Evolutionary conservation across 768 basidiomycete species (phyloP).

Genomic region (Cystobasidium onofrii): DNA sequence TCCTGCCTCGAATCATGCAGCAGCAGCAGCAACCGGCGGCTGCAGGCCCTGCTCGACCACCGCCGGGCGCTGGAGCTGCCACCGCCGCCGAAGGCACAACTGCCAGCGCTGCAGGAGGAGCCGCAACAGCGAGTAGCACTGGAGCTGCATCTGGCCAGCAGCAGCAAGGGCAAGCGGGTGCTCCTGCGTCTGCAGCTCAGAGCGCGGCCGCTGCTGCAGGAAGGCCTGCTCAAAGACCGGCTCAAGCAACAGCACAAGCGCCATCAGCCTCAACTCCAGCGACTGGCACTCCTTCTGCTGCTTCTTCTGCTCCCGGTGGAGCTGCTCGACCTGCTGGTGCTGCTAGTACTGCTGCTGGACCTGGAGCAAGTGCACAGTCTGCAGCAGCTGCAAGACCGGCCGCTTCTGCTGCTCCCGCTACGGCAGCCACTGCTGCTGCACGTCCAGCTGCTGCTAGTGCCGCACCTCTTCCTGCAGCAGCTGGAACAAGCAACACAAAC

Average conservation of each 20-base stretch:
- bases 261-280: constrained; percentile 12
- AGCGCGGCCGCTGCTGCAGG: not conserved
- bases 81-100: not conserved
- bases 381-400: not conserved
- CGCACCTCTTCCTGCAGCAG: not conserved
- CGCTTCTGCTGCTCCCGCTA: not conserved
- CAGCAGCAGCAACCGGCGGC: not conserved
- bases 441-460: not conserved
- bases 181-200: too few species aligned
- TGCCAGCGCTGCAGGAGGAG: not conserved
- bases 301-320: not conserved
- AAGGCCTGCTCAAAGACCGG: not conserved
- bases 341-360: not conserved
- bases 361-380: not conserved
- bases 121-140: too few species aligned
- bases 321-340: not conserved
- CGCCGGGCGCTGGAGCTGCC: not conserved
- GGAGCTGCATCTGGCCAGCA: not conserved
- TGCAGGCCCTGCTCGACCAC: not conserved
- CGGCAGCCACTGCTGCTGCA: not conserved
- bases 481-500: not conserved
- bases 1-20: not conserved
- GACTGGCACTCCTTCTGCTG: not conserved
- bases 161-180: not conserved
- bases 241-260: not conserved